Evolutionary conservation across 1,284 basidiomycete species (phyloP), one percentile per base, ranked within the genome.

Genomic region (Naganishia albida): DNA sequence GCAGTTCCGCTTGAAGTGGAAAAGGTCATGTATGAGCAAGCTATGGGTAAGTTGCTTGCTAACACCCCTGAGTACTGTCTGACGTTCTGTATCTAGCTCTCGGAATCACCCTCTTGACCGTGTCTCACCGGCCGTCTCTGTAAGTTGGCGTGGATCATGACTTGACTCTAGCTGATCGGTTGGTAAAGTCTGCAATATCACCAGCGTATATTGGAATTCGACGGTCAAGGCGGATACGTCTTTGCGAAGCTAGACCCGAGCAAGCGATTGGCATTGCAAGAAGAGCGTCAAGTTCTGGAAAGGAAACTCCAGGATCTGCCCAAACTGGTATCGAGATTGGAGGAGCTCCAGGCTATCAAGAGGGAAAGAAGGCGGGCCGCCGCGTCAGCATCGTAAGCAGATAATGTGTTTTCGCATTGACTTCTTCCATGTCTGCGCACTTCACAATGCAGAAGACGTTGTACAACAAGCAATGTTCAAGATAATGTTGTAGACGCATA

Each of bases 1-100:
- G 87, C 95, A 0, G 93, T 99, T 13, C 94, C 94, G 6, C 85
- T 90, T 18, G 92, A 95, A 65, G 88, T 96, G 76, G 95, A 98
- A 78, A 91, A 88, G 63, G 82, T 86, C 80, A 96, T 97, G 92
- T 99, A 97, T 87, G 91, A 94, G 74, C 86, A 92, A 73, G 95
- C 94, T 1, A 93, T 90, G 0, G 75, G 78, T 78, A 43, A 64
- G 79, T 71, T 10, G 28, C 23, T n/a, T n/a, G n/a, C n/a, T n/a
- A n/a, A n/a, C n/a, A n/a, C n/a, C n/a, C n/a, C n/a, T n/a, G n/a
- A n/a, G n/a, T n/a, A n/a, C 2, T 1, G 38, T 44, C 18, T 16
- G 15, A 34, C 38, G 28, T 1, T 12, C 18, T 25, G 48, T 23
- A 2, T 25, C 3, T 16, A 76, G 81, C 83, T 51, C 82, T 95